Evolutionary conservation across 2,329 filamentous ascomycete genomes (phyloP), one percentile per base, ranked within the genome.

Genomic region (Aspergillus pseudotamarii): DNA sequence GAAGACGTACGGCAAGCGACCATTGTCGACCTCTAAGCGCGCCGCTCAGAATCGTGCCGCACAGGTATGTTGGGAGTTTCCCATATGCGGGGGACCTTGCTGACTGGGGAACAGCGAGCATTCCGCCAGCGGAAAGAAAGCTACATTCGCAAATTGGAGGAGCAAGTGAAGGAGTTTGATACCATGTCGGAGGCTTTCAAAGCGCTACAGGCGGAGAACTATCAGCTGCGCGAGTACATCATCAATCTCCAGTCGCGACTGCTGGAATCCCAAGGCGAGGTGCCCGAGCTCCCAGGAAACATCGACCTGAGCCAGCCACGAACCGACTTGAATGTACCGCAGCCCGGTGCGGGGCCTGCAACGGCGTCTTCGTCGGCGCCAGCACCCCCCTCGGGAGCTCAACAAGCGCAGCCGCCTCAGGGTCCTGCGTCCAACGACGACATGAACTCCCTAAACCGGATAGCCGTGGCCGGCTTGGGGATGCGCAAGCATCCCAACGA

Each of bases 111-210:
- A 55, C 72, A 99, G 94, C 89, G 95, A 76, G 95, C 95, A 48
- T 99, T 99, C 80, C 92, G 95, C 48, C 94, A 98, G 81, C 91
- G 95, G 66, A 99, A 99, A 77, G 95, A 99, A 80, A 92, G 92
- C 53, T 97, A 99, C 78, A 99, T 99, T 78, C 96, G 96, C 83
- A 96, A 96, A 77, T 86, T 99, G 8, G 95, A 99, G 79, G 91
- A 95, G 75, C 92, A 98, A 76, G 93, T 97, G 58, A 89, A 92
- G 72, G 92, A 95, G 34, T 91, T 88, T 68, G 85, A 88, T 69
- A 85, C 88, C 21, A 87, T 97, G 78, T 91, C 93, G 69, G 86
- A 91, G 66, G 88, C 86, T 61, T 93, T 88, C 79, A 95, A 96
- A 77, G 82, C 85, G n/a, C 81, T 96, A 30, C 92, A 97, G 75